Evolutionary conservation across 768 basidiomycete genomes (phyloP), one percentile per base, ranked within the genome.

Genomic region (Trametes elegans): DNA sequence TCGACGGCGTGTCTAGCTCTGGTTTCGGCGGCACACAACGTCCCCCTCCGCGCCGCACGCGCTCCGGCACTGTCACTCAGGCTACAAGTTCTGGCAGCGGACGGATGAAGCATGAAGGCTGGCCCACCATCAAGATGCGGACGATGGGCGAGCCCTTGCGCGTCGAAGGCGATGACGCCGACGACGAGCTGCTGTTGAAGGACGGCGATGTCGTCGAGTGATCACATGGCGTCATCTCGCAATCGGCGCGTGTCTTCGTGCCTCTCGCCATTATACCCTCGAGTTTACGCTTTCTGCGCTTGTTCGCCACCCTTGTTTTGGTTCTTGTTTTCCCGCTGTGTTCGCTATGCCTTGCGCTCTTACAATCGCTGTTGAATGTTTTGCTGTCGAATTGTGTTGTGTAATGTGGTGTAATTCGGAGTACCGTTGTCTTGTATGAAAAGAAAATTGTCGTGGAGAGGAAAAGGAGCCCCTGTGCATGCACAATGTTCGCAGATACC

Each of bases 21-120:
- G n/a, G 39, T 35, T 24, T 44, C 18, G 34, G 24, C n/a, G 18
- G 24, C 9, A 16, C 44, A 14, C 41, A 26, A 19, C 47, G 46
- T 28, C 4, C 57, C 60, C 32, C 65, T 66, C 41, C 13, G 62
- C 68, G 72, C 19, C 73, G 81, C 8, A 76, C 77, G 8, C 74
- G 79, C 41, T 80, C 79, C 44, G 81, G 78, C 3, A 81, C 81
- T 3, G 65, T 81, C 60, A 57, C 68, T 16, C 57, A 59, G 29
- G 62, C 50, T 67, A 24, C 53, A 23, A 49, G 18, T 52, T 39
- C 58, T 11, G n/a, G 42, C 16, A 23, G 51, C 24, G 31, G 31
- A 24, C 54, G 36, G 41, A 61, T 57, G 32, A 60, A 35, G 19
- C 57, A 48, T 34, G 49, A 40, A 29, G 61, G 47, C n/a, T 50